phyloP scores from a whole-genome alignment of 179 eudicot species.

The Spinacia oleracea region DNA sequence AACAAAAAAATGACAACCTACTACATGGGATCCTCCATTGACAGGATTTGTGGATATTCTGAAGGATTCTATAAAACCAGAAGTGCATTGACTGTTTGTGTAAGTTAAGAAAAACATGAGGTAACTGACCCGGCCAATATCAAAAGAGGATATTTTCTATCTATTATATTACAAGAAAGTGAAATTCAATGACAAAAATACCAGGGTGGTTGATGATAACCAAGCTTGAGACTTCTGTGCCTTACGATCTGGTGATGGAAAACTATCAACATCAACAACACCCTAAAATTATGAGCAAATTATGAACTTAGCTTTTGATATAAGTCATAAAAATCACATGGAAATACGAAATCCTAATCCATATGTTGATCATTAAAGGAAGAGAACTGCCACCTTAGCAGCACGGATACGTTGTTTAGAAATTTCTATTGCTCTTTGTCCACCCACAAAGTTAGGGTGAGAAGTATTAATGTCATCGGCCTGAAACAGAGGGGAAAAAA shows the following conservation, averaged over 20 bases:
- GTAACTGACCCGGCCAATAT: too few relatives aligned
- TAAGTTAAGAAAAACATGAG: too few relatives aligned
- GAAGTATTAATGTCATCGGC: constrained; percentile 42
- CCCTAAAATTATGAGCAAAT: background rate
- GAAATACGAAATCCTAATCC: background rate
- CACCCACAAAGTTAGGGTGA: constrained; percentile 41
- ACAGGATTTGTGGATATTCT: background rate
- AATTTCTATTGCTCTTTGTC: constrained; percentile 36
- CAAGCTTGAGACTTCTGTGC: constrained; percentile 9
- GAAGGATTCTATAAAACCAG: background rate
- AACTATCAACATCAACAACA: constrained; percentile 12
- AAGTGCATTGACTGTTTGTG: too few relatives aligned
- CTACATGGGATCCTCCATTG: background rate
- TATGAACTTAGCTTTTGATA: background rate
- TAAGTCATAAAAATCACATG: background rate
- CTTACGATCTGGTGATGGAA: constrained; percentile 1
- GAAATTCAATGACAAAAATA: background rate
- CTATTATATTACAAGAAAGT: background rate
- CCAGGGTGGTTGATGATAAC: constrained; percentile 3
- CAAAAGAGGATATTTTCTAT: too few relatives aligned
- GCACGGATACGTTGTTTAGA: constrained; percentile 26
- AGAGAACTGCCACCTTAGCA: constrained; percentile 22
- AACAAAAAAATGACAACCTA: background rate
- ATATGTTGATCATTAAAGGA: background rate
- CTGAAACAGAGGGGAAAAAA: constrained; percentile 17